Evolutionary conservation across 441 rosid species (phyloP).

Genomic region (Populus tomentosa): DNA sequence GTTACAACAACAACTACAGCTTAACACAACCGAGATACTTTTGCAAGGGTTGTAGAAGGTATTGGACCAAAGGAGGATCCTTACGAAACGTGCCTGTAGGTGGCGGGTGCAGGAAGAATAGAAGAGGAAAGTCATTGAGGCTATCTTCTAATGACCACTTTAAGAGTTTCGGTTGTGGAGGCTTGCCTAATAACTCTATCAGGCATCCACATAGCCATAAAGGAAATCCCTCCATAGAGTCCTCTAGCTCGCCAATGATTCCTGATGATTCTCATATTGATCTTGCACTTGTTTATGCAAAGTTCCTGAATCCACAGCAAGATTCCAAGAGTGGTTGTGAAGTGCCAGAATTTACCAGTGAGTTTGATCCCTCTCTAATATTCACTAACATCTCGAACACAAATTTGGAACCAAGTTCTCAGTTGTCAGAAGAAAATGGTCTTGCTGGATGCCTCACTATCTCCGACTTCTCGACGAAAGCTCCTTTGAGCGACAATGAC

Average conservation of each 20-base stretch:
- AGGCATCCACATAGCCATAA: slow-evolving; percentile 10
- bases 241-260: slow-evolving; percentile 16
- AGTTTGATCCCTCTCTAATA: slow-evolving; percentile 9
- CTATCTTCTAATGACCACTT: slow-evolving; percentile 17
- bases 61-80: slow-evolving; percentile 77
- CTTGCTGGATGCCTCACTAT: slow-evolving; percentile 21
- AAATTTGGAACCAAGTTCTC: slow-evolving; percentile 16
- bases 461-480: slow-evolving; percentile 23
- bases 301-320: slow-evolving; percentile 57
- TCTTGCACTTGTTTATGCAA: slow-evolving; percentile 68
- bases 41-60: slow-evolving; percentile 22
- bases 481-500: slow-evolving; percentile 22
- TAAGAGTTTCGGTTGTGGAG: slow-evolving; percentile 15
- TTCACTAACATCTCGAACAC: slow-evolving; percentile 9
- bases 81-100: slow-evolving; percentile 62
- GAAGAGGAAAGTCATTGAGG: slow-evolving; percentile 42
- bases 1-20: slow-evolving; percentile 79
- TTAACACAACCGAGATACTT: slow-evolving; percentile 60
- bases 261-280: slow-evolving; percentile 41
- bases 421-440: slow-evolving; percentile 25
- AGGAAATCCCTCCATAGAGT: slow-evolving; percentile 17
- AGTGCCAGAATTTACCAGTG: slow-evolving; percentile 18
- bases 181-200: background rate
- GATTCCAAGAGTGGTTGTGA: slow-evolving; percentile 23
- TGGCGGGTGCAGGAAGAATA: slow-evolving; percentile 60